Evolutionary conservation across 2,329 filamentous ascomycete species (phyloP).

Genomic region (Aspergillus eucalypticola): DNA sequence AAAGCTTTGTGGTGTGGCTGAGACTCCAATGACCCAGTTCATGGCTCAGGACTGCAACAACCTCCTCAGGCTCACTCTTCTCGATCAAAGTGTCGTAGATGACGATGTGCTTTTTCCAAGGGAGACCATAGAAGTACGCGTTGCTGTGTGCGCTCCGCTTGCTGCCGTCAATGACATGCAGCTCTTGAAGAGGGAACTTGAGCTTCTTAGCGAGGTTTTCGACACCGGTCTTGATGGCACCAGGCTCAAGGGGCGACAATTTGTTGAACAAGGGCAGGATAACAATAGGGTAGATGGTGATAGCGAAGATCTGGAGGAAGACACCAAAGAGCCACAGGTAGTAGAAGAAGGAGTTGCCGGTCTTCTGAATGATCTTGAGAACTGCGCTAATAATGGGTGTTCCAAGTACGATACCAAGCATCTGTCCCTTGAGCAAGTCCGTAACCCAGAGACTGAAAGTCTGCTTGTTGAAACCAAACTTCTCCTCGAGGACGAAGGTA

Average conservation of each 20-base stretch:
- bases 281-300: slow-evolving; percentile 91
- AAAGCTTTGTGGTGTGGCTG: slow-evolving; percentile 88
- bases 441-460: slow-evolving; percentile 83
- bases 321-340: slow-evolving; percentile 95
- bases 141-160: slow-evolving; percentile 88
- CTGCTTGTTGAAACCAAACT: slow-evolving; percentile 99
- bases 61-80: slow-evolving; percentile 88
- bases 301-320: slow-evolving; percentile 86
- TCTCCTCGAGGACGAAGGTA: slow-evolving; percentile 93
- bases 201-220: slow-evolving; percentile 80
- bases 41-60: slow-evolving; percentile 91
- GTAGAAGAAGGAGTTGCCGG: slow-evolving; percentile 93
- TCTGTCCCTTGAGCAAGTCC: slow-evolving; percentile 88
- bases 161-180: slow-evolving; percentile 92
- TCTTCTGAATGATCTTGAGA: slow-evolving; percentile 90
- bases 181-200: slow-evolving; percentile 86
- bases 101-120: slow-evolving; percentile 99
- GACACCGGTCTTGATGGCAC: slow-evolving; percentile 82
- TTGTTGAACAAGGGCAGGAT: slow-evolving; percentile 98
- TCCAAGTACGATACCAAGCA: slow-evolving; percentile 75
- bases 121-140: slow-evolving; percentile 93
- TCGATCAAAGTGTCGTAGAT: slow-evolving; percentile 98
- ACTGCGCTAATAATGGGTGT: slow-evolving; percentile 89
- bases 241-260: slow-evolving; percentile 85
- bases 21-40: slow-evolving; percentile 97